Base-by-base conservation (phyloP, 163 green algal species). In the Chlorella variabilis region DNA sequence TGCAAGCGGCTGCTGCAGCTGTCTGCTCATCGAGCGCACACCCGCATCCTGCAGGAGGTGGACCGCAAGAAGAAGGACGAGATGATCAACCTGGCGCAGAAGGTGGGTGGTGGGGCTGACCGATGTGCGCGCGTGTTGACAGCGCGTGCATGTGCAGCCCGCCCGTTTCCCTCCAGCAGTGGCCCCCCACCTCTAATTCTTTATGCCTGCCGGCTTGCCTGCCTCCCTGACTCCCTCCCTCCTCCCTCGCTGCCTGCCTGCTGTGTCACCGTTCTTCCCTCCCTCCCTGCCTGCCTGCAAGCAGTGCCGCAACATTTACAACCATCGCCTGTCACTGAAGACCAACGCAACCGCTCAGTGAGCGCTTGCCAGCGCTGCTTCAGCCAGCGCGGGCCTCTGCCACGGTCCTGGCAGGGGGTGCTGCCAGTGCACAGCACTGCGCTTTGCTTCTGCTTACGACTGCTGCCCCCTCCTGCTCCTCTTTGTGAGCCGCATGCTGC, bases 71-170 rank as follows among this genome's bases (percentile, higher is more conserved):
- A 80, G 56, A 69, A 29, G 15, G 59, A 80, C n/a, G 73, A 70
- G 54, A 54, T 80, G 56, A 66, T 80, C 54, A 80, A 80, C 73
- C 15, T 70, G 54, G 73, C 73, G 0, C 73, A 80, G 38, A 29
- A 59, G 20, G 68, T 76, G 42, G 62, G 42, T 20, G n/a, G n/a
- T n/a, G n/a, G n/a, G n/a, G n/a, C n/a, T n/a, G n/a, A n/a, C n/a
- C n/a, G n/a, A n/a, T n/a, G n/a, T n/a, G n/a, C n/a, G n/a, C n/a
- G n/a, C n/a, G n/a, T n/a, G n/a, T n/a, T n/a, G n/a, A n/a, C n/a
- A n/a, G n/a, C n/a, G n/a, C n/a, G n/a, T n/a, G n/a, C n/a, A n/a
- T n/a, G n/a, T n/a, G n/a, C n/a, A n/a, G n/a, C n/a, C n/a, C n/a
- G n/a, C n/a, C n/a, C n/a, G n/a, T n/a, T n/a, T n/a, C n/a, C n/a